A percentile compares a stretch with the other conserved stretches of the same genome.
These are phyloP conservation scores for Hymenoscyphus linearis DNA, from an alignment of 2,329 filamentous ascomycete genomes.

Conservation along the genomic window DNA sequence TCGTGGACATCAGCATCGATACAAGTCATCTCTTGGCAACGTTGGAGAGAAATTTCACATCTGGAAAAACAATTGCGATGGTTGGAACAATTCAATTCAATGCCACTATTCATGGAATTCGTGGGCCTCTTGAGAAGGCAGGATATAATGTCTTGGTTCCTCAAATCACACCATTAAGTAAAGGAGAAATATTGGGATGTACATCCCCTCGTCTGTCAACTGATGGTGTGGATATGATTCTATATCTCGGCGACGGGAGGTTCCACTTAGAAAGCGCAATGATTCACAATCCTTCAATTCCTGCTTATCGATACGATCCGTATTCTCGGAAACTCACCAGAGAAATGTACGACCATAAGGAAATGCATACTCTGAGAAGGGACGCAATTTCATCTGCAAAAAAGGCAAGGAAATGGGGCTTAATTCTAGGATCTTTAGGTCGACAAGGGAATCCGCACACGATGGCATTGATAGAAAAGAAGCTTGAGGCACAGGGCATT, in stretches of 20 bases:
- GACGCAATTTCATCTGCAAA: conserved; percentile 73
- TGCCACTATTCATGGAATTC: conserved; percentile 85
- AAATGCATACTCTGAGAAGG: conserved; percentile 77
- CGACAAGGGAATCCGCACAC: conserved; percentile 95
- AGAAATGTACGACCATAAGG: conserved; percentile 86
- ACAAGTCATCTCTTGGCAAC: conserved; percentile 80
- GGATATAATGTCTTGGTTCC: conserved; percentile 85
- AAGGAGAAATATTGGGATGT: conserved; percentile 95
- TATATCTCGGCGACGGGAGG: conserved; percentile 87
- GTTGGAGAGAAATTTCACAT: conserved; percentile 78
- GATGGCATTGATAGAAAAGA: conserved; percentile 76
- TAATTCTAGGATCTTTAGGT: conserved; percentile 88
- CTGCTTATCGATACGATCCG: conserved; percentile 94
- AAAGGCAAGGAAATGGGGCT: conserved; percentile 80
- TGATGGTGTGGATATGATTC: conserved; percentile 65
- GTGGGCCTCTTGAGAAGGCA: conserved; percentile 69
- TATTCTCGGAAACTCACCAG: conserved; percentile 89
- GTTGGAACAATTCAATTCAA: conserved; percentile 99
- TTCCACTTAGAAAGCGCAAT: conserved; percentile 98
- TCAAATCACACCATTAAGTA: conserved; percentile 87
- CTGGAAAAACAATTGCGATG: conserved; percentile 82
- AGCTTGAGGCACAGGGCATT: conserved; percentile 65
- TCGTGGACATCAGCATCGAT: conserved; percentile 97
- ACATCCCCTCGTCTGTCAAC: conserved; percentile 71
- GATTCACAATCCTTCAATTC: conserved; percentile 91